Percentiles rank a stretch among this genome's conserved stretches.
phyloP scores from a whole-genome alignment of 2,329 filamentous ascomycete genomes.

The Allantophomopsis lycopodina region DNA sequence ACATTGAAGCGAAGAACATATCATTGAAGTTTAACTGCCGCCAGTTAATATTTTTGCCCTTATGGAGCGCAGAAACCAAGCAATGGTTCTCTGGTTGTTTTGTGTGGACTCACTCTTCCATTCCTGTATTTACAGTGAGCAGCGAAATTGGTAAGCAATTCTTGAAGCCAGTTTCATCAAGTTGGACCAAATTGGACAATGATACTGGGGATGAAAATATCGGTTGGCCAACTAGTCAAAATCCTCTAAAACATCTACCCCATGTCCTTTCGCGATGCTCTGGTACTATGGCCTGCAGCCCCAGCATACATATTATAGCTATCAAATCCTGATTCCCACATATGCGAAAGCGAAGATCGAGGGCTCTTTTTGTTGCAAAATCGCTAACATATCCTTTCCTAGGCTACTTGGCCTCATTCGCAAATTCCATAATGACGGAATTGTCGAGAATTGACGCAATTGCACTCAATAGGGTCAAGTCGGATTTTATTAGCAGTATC shows the following conservation, averaged over 20 bases:
- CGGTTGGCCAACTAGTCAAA: no score
- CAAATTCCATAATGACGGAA: background rate
- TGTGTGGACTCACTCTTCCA: constrained; percentile 10
- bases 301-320: no score
- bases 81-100: constrained; percentile 14
- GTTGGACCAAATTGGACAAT: constrained; percentile 19
- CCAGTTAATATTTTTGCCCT: constrained; percentile 16
- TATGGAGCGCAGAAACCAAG: constrained; percentile 15
- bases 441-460: background rate
- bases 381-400: constrained; percentile 22
- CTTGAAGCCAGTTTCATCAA: constrained; percentile 17
- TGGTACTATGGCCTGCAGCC: no score
- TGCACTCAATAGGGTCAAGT: background rate
- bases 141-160: constrained; percentile 6
- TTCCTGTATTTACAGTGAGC: constrained; percentile 12
- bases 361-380: constrained; percentile 19
- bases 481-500: background rate
- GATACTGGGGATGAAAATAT: no score
- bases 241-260: no score
- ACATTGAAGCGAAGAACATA: constrained; percentile 12
- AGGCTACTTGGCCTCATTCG: constrained; percentile 8
- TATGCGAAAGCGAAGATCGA: no score
- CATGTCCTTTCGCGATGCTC: no score
- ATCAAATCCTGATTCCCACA: no score
- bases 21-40: constrained; percentile 12